phyloP scores from a whole-genome alignment of 148 eudicot genomes.

The Limonium bicolor region DNA sequence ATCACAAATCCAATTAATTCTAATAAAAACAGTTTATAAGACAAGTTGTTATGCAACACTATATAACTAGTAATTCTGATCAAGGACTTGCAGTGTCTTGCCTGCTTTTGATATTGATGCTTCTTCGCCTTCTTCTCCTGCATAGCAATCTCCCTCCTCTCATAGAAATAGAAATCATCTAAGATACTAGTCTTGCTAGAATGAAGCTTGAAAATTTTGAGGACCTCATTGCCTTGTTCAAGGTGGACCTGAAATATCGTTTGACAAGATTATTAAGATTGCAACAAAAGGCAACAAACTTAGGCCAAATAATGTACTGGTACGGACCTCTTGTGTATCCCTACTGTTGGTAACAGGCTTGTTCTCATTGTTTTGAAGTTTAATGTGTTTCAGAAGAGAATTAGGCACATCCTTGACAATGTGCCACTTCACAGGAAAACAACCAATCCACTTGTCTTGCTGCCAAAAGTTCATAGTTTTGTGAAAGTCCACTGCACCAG shows the following conservation, averaged over 20 bases:
- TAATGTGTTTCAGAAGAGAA: constrained; percentile 32
- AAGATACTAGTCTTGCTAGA: constrained; percentile 31
- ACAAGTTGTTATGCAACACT: too few relatives aligned
- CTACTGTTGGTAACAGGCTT: constrained; percentile 44
- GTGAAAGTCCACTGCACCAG: constrained; percentile 28
- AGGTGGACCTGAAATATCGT: constrained; percentile 29
- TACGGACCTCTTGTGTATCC: constrained; percentile 36
- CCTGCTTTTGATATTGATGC: constrained; percentile 34
- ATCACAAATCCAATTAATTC: too few relatives aligned
- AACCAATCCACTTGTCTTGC: constrained; percentile 44
- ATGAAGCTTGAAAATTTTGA: constrained; percentile 33
- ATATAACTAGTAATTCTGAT: too few relatives aligned
- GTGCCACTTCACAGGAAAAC: constrained; percentile 43
- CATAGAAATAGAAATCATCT: constrained; percentile 50
- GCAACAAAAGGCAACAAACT: not conserved
- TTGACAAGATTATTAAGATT: too few relatives aligned
- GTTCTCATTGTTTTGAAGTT: constrained; percentile 33
- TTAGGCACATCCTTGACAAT: constrained; percentile 39
- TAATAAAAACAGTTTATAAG: too few relatives aligned
- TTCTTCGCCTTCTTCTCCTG: constrained; percentile 35
- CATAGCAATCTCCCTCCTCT: constrained; percentile 26
- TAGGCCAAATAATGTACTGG: not conserved
- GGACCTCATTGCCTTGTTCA: constrained; percentile 32
- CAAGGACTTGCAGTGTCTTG: too few relatives aligned
- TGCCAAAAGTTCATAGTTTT: constrained; percentile 40